Evolutionary conservation across 345 rosid species (phyloP).

Genomic region (Turnera subulata): DNA sequence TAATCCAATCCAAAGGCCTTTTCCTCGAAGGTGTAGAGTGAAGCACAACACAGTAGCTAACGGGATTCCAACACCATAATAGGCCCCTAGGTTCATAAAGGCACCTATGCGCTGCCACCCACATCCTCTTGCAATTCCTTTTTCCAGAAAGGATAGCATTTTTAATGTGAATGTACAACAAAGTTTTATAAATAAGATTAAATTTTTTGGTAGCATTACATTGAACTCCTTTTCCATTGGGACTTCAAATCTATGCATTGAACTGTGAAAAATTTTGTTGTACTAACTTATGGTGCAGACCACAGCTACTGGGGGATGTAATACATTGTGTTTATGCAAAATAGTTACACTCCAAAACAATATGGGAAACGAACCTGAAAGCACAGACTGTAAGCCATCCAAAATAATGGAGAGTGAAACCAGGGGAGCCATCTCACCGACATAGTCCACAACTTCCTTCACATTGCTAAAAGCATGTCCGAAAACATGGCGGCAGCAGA

Average conservation of each 20-base stretch:
- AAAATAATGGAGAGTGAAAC: slow-evolving; percentile 15
- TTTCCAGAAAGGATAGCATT: background rate
- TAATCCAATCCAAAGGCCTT: slow-evolving; percentile 20
- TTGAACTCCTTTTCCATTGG: too few species aligned
- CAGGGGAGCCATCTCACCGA: slow-evolving; percentile 19
- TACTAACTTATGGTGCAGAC: too few species aligned
- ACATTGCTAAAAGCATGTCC: slow-evolving; percentile 20
- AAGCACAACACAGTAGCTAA: slow-evolving; percentile 11
- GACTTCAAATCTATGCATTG: too few species aligned
- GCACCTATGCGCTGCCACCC: slow-evolving; percentile 25
- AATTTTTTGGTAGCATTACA: too few species aligned
- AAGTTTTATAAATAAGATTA: background rate
- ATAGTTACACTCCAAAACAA: too few species aligned
- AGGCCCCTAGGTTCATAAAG: slow-evolving; percentile 9
- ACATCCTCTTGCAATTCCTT: slow-evolving; percentile 23
- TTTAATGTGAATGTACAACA: background rate
- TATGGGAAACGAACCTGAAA: slow-evolving; percentile 20
- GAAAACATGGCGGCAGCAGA: slow-evolving; percentile 11
- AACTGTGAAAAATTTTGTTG: too few species aligned
- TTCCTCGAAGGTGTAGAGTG: slow-evolving; percentile 1
- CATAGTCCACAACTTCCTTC: slow-evolving; percentile 18
- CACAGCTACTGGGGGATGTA: too few species aligned
- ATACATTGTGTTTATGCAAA: too few species aligned
- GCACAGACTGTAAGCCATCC: slow-evolving; percentile 19
- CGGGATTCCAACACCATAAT: slow-evolving; percentile 17